Evolutionary conservation across 441 rosid genomes (phyloP).

Genomic region (Eruca vesicaria): DNA sequence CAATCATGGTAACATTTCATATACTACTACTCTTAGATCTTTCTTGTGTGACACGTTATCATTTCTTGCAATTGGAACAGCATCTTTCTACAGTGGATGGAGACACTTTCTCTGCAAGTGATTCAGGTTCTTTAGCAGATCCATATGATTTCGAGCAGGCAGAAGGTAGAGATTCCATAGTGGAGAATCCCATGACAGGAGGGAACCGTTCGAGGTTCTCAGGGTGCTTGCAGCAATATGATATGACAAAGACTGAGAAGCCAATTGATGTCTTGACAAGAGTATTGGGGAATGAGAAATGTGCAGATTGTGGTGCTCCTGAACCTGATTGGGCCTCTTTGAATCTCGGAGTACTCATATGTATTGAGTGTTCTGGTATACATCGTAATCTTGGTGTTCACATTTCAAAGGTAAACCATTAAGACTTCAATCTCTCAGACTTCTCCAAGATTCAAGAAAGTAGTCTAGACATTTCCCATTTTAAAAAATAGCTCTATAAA

Average conservation of each 20-base stretch:
- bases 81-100: constrained; percentile 52
- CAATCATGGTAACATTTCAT: constrained; percentile 41
- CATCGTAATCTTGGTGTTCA: constrained; percentile 99
- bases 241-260: constrained; percentile 54
- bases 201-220: constrained; percentile 53
- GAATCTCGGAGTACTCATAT: constrained; percentile 89
- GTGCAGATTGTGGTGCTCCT: constrained; percentile 97
- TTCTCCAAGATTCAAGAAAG: not conserved
- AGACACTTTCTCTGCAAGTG: constrained; percentile 60
- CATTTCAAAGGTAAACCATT: constrained; percentile 72
- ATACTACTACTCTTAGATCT: too few species aligned
- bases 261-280: constrained; percentile 76
- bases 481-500: not conserved
- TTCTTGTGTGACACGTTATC: too few species aligned
- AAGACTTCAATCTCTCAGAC: not conserved
- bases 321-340: constrained; percentile 99
- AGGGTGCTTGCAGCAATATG: constrained; percentile 59
- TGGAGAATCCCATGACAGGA: constrained; percentile 45
- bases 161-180: constrained; percentile 48
- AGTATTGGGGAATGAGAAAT: constrained; percentile 83
- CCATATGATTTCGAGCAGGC: constrained; percentile 60
- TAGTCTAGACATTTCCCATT: not conserved
- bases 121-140: constrained; percentile 61
- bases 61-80: too few species aligned
- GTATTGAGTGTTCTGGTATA: constrained; percentile 96